Evolutionary conservation across 306 rosid genomes (phyloP).

Genomic region (barrel medic (Medicago truncatula)): MtrunA17r5.0-ANR NC_053046.1:30857501-30858000

Average conservation of each 20-base stretch:
- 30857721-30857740: slow-evolving; percentile 60
- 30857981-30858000: too few species aligned
- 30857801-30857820: slow-evolving; percentile 99
- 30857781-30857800: slow-evolving; percentile 57
- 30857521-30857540: too few species aligned
- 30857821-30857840: slow-evolving; percentile 61
- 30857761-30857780: slow-evolving; percentile 5
- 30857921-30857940: not conserved
- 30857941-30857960: not conserved
- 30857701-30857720: not conserved
- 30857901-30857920: not conserved
- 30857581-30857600: slow-evolving; percentile 73
- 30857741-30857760: slow-evolving; percentile 40
- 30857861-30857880: slow-evolving; percentile 41
- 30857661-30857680: too few species aligned
- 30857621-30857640: slow-evolving; percentile 77
- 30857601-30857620: slow-evolving; percentile 93
- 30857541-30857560: too few species aligned
- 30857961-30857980: not conserved
- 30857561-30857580: slow-evolving; percentile 98
- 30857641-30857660: not conserved
- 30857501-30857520: slow-evolving; percentile 23
- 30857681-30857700: not conserved
- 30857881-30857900: not conserved
- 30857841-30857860: slow-evolving; percentile 93